phyloP scores from a whole-genome alignment of 2,329 filamentous ascomycete species.

The Fusarium sp. region DNA sequence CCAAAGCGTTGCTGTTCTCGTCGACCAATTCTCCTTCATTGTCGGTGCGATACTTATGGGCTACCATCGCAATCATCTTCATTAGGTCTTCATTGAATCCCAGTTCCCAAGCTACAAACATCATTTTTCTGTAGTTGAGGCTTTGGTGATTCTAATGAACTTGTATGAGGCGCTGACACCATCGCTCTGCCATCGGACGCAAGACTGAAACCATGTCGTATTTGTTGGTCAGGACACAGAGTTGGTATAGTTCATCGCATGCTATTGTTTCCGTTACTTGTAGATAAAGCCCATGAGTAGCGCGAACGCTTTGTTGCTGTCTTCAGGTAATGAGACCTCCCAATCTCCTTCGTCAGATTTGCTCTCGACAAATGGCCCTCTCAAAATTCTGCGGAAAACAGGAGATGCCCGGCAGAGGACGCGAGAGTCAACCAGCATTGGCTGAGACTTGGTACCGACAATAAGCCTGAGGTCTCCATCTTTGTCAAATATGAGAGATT shows the following conservation, averaged over 20 bases:
- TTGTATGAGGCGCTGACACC: neutral
- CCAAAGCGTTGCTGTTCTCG: neutral
- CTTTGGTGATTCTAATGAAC: neutral
- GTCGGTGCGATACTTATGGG: neutral
- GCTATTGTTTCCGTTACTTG: neutral
- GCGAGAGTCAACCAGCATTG: constrained; percentile 14
- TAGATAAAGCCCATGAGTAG: neutral
- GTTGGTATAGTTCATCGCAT: neutral
- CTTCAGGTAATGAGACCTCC: constrained; percentile 13
- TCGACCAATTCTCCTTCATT: neutral
- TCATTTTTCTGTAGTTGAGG: neutral
- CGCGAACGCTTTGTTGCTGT: neutral
- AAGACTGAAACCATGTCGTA: constrained; percentile 14
- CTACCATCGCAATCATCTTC: neutral
- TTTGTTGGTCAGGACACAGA: constrained; percentile 19
- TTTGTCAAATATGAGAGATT: neutral
- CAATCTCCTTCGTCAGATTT: neutral
- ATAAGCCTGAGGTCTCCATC: neutral
- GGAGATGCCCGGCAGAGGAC: neutral
- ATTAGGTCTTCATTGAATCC: neutral
- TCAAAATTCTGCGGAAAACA: constrained; percentile 22
- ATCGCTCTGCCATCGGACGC: neutral
- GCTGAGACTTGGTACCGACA: neutral
- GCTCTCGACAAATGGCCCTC: neutral
- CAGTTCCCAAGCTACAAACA: neutral